Conservation (phyloP, 2,329 filamentous ascomycete species). For the Aspergillus sp. region DNA sequence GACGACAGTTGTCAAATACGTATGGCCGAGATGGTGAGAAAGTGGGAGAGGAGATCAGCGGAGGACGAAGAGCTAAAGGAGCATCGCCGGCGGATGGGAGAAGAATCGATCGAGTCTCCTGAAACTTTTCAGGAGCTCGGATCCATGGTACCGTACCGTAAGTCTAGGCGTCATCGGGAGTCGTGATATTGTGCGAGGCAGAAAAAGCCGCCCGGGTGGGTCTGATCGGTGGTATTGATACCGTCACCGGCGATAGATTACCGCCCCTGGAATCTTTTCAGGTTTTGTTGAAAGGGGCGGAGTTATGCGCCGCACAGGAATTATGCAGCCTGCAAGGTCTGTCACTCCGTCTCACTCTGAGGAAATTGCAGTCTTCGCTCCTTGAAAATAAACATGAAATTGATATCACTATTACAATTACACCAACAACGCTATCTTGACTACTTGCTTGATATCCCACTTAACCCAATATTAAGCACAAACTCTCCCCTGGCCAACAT, state of each 20-base stretch:
- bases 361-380: too few species aligned
- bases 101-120: background rate
- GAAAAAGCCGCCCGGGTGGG: background rate
- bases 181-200: background rate
- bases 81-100: background rate
- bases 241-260: slow-evolving; percentile 7
- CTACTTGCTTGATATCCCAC: too few species aligned
- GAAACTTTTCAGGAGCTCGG: background rate
- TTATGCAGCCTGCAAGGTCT: background rate
- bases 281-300: background rate
- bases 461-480: background rate
- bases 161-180: background rate
- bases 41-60: slow-evolving; percentile 1
- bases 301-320: background rate
- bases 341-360: too few species aligned
- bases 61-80: background rate
- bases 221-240: background rate
- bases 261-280: slow-evolving; percentile 10
- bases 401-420: too few species aligned
- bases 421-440: too few species aligned
- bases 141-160: slow-evolving; percentile 6
- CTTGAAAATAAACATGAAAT: too few species aligned
- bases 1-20: background rate
- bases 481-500: slow-evolving; percentile 26
- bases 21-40: background rate